Evolutionary conservation across 2,329 filamentous ascomycete genomes (phyloP), one percentile per base, ranked within the genome.

Genomic region (Chalaropsis ovoidea): DNA sequence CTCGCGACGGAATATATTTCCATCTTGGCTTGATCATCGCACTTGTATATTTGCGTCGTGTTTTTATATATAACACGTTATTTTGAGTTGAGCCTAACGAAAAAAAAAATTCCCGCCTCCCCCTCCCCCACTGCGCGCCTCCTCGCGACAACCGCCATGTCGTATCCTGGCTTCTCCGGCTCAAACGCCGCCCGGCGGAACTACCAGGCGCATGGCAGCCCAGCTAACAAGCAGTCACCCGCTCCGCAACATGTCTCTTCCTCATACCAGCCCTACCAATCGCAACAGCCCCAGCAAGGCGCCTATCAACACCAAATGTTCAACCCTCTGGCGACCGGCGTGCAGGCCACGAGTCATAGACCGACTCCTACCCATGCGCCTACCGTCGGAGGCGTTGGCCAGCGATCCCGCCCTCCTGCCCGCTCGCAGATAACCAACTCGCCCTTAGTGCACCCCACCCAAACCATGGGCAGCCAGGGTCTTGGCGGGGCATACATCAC

Each of bases 251-350:
- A 81, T 70, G 78, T 80, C 67, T 79, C 81, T 67, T 79, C 81
- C 1, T 84, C 84, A 71, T 81, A 82, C 72, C 71, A 77, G 64
- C 79, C 78, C 67, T 84, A 84, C 72, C 73, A 78, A 65, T 75
- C 81, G 62, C 81, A 83, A 71, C 80, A 81, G 70, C 75, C 77
- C 35, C 74, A 78, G 17, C 76, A 78, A 68, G 75, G 74, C 67
- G 70, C 76, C 22, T 83, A 82, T 69, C 73, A 79, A 22, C 80
- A 81, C 69, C 80, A 82, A 69, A 75, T 84, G 68, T 84, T 82
- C 73, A 74, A 76, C 70, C 73, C 79, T 58, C 74, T 80, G 75
- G 71, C 79, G 75, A 70, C 77, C 67, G 80, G 75, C 69, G 76
- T 82, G 64, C 73, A 77, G 68, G 80, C 78, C 72, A 76, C 81